Evolutionary conservation across 1,284 basidiomycete genomes (phyloP).

Genomic region (Apiotrichum porosum): DNA sequence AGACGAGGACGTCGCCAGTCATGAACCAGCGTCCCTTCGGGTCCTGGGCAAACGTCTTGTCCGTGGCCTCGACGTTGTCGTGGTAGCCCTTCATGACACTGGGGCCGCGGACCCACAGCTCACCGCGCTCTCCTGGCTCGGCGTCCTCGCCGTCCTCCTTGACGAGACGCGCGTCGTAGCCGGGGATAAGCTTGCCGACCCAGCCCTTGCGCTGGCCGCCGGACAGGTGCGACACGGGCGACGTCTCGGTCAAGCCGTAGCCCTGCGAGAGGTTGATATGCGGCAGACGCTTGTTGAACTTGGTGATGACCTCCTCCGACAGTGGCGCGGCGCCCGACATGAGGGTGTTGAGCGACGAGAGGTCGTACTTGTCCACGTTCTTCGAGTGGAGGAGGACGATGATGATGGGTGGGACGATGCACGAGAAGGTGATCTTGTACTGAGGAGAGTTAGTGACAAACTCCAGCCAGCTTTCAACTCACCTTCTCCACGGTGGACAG

Average conservation of each 20-base stretch:
- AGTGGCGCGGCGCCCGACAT: slow-evolving; percentile 80
- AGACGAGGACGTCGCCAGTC: slow-evolving; percentile 68
- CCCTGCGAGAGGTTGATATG: slow-evolving; percentile 40
- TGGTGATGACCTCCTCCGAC: slow-evolving; percentile 46
- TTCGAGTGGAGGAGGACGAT: slow-evolving; percentile 52
- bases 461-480: slow-evolving; percentile 21
- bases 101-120: slow-evolving; percentile 74
- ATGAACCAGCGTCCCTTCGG: slow-evolving; percentile 63
- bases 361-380: slow-evolving; percentile 64
- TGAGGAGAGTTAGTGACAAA: slow-evolving; percentile 48
- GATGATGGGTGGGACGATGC: slow-evolving; percentile 80
- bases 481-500: slow-evolving; percentile 65
- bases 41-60: slow-evolving; percentile 57
- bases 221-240: slow-evolving; percentile 36
- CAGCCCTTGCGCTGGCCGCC: slow-evolving; percentile 54
- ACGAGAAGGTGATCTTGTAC: slow-evolving; percentile 59
- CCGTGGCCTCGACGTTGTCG: slow-evolving; percentile 64
- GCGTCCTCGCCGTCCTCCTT: slow-evolving; percentile 39
- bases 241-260: slow-evolving; percentile 53
- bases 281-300: slow-evolving; percentile 23
- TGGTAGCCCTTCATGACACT: slow-evolving; percentile 69
- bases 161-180: slow-evolving; percentile 71
- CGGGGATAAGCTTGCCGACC: slow-evolving; percentile 69
- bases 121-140: slow-evolving; percentile 61
- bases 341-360: slow-evolving; percentile 59